phyloP scores from a whole-genome alignment of 768 basidiomycete species.

The Trametes cinnabarina region DNA sequence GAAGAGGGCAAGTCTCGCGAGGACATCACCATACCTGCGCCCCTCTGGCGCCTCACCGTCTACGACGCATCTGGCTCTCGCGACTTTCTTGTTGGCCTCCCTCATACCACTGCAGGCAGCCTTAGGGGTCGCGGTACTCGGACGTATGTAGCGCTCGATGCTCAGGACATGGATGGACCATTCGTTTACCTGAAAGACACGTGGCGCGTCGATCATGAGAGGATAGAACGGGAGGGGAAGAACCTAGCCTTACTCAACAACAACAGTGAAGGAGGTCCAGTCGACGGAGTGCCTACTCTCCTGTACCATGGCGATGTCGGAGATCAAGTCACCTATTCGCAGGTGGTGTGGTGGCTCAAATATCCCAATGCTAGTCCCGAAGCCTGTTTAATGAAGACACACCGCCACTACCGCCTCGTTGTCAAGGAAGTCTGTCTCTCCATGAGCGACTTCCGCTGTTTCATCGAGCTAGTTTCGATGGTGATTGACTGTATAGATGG shows the following conservation, averaged over 20 bases:
- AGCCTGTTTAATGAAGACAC: not conserved
- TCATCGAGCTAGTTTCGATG: not conserved
- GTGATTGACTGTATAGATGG: not conserved
- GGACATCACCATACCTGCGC: too few relatives aligned
- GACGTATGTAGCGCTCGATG: not conserved
- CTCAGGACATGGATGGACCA: not conserved
- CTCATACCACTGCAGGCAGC: not conserved
- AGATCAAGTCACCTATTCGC: not conserved
- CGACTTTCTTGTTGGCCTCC: conserved; percentile 10
- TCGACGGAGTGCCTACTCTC: not conserved
- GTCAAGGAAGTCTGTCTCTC: conserved; percentile 7
- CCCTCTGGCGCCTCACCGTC: not conserved
- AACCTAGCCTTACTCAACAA: not conserved
- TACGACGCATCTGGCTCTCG: not conserved
- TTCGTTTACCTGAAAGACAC: conserved; percentile 7
- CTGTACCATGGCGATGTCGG: conserved; percentile 3
- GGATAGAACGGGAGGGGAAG: conserved; percentile 1
- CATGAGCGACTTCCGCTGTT: not conserved
- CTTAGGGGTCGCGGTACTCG: not conserved
- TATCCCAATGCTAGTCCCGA: not conserved
- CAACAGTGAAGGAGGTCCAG: not conserved
- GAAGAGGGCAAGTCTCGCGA: too few relatives aligned
- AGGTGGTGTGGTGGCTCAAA: not conserved
- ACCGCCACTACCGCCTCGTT: conserved; percentile 11
- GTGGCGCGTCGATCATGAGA: not conserved